Conservation (phyloP, 805 yeast genomes). For the Kodamaea nitidulidarum region DNA sequence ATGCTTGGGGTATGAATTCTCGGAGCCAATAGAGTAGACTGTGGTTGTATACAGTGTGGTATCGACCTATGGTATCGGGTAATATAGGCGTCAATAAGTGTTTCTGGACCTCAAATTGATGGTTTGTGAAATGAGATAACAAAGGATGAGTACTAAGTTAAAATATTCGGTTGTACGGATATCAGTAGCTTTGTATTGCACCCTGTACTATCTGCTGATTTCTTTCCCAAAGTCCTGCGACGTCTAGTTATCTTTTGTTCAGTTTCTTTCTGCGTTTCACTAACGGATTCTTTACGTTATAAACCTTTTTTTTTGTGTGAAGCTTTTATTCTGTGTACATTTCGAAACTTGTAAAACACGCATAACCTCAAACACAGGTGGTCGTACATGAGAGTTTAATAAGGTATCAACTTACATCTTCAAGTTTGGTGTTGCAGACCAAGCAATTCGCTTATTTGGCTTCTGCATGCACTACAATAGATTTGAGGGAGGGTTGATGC, state of each 20-base stretch:
- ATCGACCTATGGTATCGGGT: no score
- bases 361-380: conserved; percentile 1
- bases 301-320: background rate
- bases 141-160: no score
- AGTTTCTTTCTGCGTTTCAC: background rate
- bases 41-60: background rate
- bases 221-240: no score
- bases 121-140: no score
- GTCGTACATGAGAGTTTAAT: no score
- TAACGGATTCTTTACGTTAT: background rate
- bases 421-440: background rate
- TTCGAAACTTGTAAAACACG: background rate
- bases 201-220: background rate
- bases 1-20: no score
- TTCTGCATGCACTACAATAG: no score
- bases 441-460: no score
- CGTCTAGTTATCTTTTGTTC: background rate
- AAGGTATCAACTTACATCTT: background rate
- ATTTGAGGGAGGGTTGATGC: background rate
- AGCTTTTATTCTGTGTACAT: background rate
- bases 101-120: no score
- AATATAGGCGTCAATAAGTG: no score
- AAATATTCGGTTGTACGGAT: no score
- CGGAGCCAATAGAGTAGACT: background rate
- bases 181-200: background rate